Percentiles rank a stretch among this genome's conserved stretches.
Evolutionary conservation across 2,329 filamentous ascomycete species (phyloP).

Genomic region (Exophiala aquamarina): DNA sequence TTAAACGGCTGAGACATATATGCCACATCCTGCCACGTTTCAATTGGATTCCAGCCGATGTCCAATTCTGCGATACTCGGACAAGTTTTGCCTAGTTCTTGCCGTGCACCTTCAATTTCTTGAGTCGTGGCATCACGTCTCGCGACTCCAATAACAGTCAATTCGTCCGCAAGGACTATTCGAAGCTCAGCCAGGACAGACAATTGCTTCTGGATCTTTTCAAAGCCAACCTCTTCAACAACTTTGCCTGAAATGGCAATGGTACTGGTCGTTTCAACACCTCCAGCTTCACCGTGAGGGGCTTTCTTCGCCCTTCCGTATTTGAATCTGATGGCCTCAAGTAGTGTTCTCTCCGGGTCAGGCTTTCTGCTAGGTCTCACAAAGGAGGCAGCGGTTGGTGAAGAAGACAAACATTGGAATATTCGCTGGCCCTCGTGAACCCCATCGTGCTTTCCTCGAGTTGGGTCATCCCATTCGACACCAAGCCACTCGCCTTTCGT

Average conservation of each 20-base stretch:
- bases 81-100: slow-evolving; percentile 57
- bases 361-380: slow-evolving; percentile 72
- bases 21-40: slow-evolving; percentile 64
- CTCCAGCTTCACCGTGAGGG: neutral
- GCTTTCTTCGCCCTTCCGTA: slow-evolving; percentile 64
- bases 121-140: slow-evolving; percentile 16
- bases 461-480: slow-evolving; percentile 92
- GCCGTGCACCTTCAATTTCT: slow-evolving; percentile 33
- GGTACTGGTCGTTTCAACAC: neutral
- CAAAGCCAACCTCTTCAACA: slow-evolving; percentile 91
- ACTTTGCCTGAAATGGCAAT: slow-evolving; percentile 73
- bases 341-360: slow-evolving; percentile 70
- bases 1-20: slow-evolving; percentile 70
- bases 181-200: slow-evolving; percentile 74
- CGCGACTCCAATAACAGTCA: slow-evolving; percentile 55
- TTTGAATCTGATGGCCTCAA: slow-evolving; percentile 78
- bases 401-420: slow-evolving; percentile 62
- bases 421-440: slow-evolving; percentile 76
- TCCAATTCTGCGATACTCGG: slow-evolving; percentile 72
- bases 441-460: slow-evolving; percentile 86
- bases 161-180: slow-evolving; percentile 78
- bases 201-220: slow-evolving; percentile 81
- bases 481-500: slow-evolving; percentile 83
- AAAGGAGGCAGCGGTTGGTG: slow-evolving; percentile 76
- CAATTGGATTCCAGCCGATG: slow-evolving; percentile 79